A percentile compares a stretch with the other conserved stretches of the same genome.
Evolutionary conservation across 2,329 filamentous ascomycete species (phyloP).

Genomic region (Curvularia verruculosa): DNA sequence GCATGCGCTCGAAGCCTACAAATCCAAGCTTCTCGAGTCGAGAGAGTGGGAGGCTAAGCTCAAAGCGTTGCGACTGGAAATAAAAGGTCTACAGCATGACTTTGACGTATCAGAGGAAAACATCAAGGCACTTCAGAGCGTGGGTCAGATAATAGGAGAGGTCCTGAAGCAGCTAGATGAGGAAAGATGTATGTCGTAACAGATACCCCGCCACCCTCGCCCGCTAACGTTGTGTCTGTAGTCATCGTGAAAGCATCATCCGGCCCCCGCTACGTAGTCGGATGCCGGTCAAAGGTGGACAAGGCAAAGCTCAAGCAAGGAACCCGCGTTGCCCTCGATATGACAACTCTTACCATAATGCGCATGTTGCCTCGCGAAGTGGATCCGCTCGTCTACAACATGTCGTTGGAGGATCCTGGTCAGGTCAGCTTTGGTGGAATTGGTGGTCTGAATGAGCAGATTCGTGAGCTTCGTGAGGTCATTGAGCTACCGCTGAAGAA

Average conservation of each 20-base stretch:
- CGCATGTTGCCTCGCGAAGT: conserved; percentile 98
- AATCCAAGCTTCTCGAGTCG: conserved; percentile 74
- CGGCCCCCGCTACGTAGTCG: conserved; percentile 95
- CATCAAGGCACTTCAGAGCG: conserved; percentile 98
- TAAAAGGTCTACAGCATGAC: conserved; percentile 92
- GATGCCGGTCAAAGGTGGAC: conserved; percentile 97
- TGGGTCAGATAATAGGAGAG: conserved; percentile 98
- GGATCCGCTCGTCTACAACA: conserved; percentile 98
- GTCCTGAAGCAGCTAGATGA: conserved; percentile 98
- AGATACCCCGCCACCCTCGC: neutral
- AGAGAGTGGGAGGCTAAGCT: conserved; percentile 99
- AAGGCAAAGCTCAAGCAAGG: conserved; percentile 97
- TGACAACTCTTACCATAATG: conserved; percentile 99
- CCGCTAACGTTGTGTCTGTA: conserved; percentile 49
- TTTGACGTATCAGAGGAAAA: conserved; percentile 98
- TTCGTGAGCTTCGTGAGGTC: conserved; percentile 93
- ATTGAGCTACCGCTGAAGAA: conserved; percentile 99
- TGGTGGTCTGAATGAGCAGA: conserved; percentile 97
- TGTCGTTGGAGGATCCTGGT: conserved; percentile 97
- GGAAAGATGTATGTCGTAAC: conserved; percentile 79
- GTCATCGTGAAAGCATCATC: conserved; percentile 99
- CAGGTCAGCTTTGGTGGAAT: conserved; percentile 98
- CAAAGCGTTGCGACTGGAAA: conserved; percentile 90
- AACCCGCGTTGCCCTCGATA: conserved; percentile 94
- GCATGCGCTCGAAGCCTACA: conserved; percentile 60